These are phyloP conservation scores for Eimeria sp. DNA, from an alignment of 169 alveolate species.

Conservation along the genomic window DNA sequence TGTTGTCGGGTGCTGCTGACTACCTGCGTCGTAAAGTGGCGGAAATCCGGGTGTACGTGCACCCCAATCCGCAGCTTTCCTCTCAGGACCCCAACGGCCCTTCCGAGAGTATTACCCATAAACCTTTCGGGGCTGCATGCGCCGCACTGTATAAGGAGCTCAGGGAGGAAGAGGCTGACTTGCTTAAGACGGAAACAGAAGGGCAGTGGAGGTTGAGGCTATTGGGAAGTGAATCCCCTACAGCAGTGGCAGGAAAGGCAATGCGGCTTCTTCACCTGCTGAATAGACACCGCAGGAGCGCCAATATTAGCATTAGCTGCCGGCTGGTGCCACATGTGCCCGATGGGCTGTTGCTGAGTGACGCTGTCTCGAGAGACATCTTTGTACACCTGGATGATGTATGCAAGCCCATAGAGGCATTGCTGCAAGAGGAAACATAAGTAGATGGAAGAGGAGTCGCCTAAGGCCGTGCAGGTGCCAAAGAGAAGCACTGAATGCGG, in stretches of 20 bases:
- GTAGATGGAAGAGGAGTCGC: not conserved
- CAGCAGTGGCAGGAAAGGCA: not conserved
- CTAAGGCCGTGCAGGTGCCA: not conserved
- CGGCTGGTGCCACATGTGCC: constrained; percentile 36
- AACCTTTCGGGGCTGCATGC: not conserved
- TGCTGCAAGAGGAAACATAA: not conserved
- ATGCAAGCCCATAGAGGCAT: not conserved
- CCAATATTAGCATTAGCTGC: constrained; percentile 31
- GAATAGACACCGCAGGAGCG: constrained; percentile 4
- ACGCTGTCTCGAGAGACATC: constrained; percentile 36
- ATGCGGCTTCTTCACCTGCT: constrained; percentile 36
- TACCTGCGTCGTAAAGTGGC: constrained; percentile 53
- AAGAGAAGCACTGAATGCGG: not conserved
- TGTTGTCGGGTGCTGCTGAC: constrained; percentile 28
- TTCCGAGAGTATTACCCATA: not conserved
- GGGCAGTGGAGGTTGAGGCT: constrained; percentile 8
- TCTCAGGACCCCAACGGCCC: not conserved
- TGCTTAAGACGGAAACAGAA: not conserved
- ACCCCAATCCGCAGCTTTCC: not conserved
- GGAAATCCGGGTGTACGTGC: constrained; percentile 47
- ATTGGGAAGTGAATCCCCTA: not conserved
- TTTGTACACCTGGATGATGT: constrained; percentile 9
- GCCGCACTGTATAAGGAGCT: not conserved
- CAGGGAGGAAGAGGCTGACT: not conserved
- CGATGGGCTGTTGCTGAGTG: constrained; percentile 50